Evolutionary conservation across 495 filamentous ascomycete species (phyloP).

Genomic region (Aspergillus campestris): DNA sequence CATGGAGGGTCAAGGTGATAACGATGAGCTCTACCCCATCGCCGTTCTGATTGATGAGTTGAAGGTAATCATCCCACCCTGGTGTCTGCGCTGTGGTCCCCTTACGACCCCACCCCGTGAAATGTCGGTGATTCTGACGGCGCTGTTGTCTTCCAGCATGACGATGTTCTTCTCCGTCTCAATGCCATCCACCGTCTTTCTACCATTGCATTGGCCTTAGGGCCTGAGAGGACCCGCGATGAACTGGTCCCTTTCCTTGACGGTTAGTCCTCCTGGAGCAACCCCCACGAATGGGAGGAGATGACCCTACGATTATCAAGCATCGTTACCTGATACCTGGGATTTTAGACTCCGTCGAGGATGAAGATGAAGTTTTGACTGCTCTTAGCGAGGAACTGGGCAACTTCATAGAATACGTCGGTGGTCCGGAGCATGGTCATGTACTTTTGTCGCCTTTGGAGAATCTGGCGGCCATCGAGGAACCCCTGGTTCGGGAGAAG

Average conservation of each 20-base stretch:
- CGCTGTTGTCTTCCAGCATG: constrained; percentile 54
- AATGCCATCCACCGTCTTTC: constrained; percentile 98
- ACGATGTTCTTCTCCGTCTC: constrained; percentile 92
- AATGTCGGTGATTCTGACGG: constrained; percentile 12
- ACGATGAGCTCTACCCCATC: constrained; percentile 98
- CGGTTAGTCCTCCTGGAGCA: constrained; percentile 47
- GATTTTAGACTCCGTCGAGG: constrained; percentile 84
- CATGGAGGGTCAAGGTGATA: constrained; percentile 69
- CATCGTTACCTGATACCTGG: constrained; percentile 19
- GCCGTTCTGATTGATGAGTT: constrained; percentile 98
- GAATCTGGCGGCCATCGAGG: constrained; percentile 96
- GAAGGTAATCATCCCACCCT: constrained; percentile 55
- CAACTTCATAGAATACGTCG: constrained; percentile 94
- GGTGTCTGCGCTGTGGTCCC: not conserved
- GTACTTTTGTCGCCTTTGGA: constrained; percentile 94
- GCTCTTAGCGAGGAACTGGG: constrained; percentile 95
- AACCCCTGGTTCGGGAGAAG: constrained; percentile 96
- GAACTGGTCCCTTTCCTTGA: constrained; percentile 98
- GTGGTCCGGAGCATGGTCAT: constrained; percentile 86
- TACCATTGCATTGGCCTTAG: constrained; percentile 92
- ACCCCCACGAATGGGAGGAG: too few relatives aligned
- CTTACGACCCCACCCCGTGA: not conserved
- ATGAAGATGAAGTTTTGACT: constrained; percentile 96
- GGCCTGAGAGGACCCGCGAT: constrained; percentile 89
- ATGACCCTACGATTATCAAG: not conserved